These are phyloP conservation scores for Blastocystis sp. DNA, from an alignment of 352 stramenopile species.

Conservation along the genomic window DNA sequence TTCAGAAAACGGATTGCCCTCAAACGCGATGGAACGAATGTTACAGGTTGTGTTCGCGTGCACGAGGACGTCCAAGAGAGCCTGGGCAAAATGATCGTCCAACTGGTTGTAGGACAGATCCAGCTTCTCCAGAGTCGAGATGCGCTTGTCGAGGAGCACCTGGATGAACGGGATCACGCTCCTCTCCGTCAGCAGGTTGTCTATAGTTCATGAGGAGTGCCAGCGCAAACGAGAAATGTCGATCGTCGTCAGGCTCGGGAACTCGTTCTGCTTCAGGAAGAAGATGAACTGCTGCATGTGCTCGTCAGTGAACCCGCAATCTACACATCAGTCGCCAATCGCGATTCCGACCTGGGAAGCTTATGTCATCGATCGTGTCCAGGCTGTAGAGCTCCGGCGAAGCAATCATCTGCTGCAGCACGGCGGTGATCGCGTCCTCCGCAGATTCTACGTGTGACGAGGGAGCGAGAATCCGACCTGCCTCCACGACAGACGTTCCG, in stretches of 20 bases:
- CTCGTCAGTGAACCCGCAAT: slow-evolving; percentile 45
- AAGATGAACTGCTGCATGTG: slow-evolving; percentile 51
- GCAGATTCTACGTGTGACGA: not conserved
- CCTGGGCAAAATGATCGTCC: slow-evolving; percentile 56
- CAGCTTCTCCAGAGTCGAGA: slow-evolving; percentile 17
- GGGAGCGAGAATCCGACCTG: not conserved
- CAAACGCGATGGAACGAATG: slow-evolving; percentile 45
- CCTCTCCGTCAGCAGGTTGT: slow-evolving; percentile 57
- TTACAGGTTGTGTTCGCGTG: slow-evolving; percentile 10
- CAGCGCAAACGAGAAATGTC: slow-evolving; percentile 25
- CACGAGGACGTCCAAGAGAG: slow-evolving; percentile 57
- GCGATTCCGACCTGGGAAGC: not conserved
- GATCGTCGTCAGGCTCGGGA: slow-evolving; percentile 33
- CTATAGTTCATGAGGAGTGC: not conserved
- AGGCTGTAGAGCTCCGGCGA: slow-evolving; percentile 28
- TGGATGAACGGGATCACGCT: slow-evolving; percentile 69
- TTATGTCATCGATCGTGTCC: slow-evolving; percentile 65
- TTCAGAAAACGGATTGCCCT: slow-evolving; percentile 47
- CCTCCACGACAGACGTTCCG: not conserved
- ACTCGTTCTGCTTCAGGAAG: slow-evolving; percentile 49
- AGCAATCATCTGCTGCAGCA: slow-evolving; percentile 66
- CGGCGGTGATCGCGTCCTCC: not conserved
- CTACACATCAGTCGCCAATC: not conserved
- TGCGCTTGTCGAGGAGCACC: slow-evolving; percentile 33
- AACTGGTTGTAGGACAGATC: slow-evolving; percentile 67